These are phyloP conservation scores for Cercospora canescens DNA, from an alignment of 2,329 filamentous ascomycete species.

Conservation along the genomic window DNA sequence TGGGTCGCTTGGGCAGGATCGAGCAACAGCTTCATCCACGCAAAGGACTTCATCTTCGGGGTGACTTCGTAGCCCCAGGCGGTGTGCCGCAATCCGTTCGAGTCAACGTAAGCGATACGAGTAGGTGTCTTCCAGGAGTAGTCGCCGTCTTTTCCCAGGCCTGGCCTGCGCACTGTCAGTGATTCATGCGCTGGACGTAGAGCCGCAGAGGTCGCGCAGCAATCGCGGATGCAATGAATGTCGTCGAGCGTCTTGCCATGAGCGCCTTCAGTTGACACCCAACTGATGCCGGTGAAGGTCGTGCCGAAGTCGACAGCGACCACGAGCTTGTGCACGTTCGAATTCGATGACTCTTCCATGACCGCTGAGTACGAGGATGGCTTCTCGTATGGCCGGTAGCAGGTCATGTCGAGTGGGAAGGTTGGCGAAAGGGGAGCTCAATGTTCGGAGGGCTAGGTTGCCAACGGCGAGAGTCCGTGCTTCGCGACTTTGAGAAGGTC, in stretches of 20 bases:
- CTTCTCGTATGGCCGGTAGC: too few species aligned
- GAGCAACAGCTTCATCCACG: conserved; percentile 21
- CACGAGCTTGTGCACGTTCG: conserved; percentile 13
- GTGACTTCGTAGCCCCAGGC: conserved; percentile 10
- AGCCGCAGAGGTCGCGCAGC: neutral
- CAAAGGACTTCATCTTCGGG: conserved; percentile 1
- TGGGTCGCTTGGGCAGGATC: conserved; percentile 6
- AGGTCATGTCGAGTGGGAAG: too few species aligned
- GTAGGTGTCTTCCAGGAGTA: conserved; percentile 14
- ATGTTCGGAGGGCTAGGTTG: too few species aligned
- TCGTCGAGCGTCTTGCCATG: conserved; percentile 10
- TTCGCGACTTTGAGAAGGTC: too few species aligned
- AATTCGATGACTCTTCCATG: neutral
- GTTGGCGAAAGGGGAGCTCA: too few species aligned
- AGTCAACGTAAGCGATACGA: conserved; percentile 12
- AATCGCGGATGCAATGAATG: conserved; percentile 12
- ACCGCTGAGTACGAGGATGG: neutral
- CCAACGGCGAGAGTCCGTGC: too few species aligned
- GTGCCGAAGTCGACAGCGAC: conserved; percentile 17
- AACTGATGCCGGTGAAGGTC: conserved; percentile 17
- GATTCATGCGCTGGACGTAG: neutral
- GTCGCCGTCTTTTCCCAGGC: conserved; percentile 8
- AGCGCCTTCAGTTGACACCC: conserved; percentile 10
- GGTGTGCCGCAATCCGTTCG: neutral
- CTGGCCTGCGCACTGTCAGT: conserved; percentile 6